phyloP scores from a whole-genome alignment of 2,329 filamentous ascomycete species.

The Aspergillus tamarii region DNA sequence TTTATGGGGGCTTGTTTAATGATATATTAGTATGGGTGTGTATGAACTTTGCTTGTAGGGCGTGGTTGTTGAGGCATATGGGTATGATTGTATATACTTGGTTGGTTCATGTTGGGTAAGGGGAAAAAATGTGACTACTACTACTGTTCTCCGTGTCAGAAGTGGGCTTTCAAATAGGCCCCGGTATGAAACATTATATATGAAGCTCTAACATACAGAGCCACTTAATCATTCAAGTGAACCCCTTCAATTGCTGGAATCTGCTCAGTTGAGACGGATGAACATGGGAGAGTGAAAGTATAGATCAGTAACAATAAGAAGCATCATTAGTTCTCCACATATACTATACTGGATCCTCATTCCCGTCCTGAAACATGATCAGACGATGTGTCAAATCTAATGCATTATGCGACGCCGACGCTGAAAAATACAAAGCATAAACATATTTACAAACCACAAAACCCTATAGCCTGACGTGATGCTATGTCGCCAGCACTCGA shows the following conservation, averaged over 20 bases:
- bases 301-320: background rate
- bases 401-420: conserved; percentile 24
- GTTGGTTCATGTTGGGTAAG: background rate
- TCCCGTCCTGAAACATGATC: background rate
- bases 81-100: background rate
- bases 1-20: background rate
- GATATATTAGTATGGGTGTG: background rate
- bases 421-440: conserved; percentile 22
- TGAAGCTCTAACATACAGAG: background rate
- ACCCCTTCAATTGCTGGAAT: background rate
- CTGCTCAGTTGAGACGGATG: background rate
- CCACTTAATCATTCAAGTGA: background rate
- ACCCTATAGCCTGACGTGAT: background rate
- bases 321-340: background rate
- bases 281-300: background rate
- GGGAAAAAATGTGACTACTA: no score
- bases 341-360: conserved; percentile 4
- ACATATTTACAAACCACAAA: conserved; percentile 11
- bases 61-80: no score
- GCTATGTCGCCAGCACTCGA: background rate
- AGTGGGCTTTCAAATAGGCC: no score
- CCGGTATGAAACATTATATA: background rate
- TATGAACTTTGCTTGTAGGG: no score
- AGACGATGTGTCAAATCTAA: conserved; percentile 11
- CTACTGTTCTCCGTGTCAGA: no score